Base-by-base conservation (phyloP, 179 eudicot species). In the Dionaea muscipula region DNA sequence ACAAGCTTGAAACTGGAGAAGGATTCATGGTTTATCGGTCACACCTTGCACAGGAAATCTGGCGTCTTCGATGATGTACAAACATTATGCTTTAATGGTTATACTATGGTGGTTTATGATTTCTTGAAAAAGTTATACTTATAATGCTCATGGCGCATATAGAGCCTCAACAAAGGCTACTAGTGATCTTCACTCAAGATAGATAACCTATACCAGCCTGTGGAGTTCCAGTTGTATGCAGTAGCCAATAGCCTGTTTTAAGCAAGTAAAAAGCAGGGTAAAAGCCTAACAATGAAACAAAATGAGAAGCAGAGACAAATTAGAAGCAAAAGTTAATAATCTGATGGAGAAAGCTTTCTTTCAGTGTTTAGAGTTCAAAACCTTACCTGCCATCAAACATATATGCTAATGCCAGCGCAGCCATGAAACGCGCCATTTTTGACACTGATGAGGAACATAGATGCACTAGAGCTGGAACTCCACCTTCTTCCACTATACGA, bases 381-480 rank as follows among this genome's bases (percentile, higher is more conserved):
- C 54, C n/a, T 56, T 52, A 91, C 96, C 99, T 91, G 55, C 96
- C 94, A 61, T 91, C 99, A 75, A 91, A 88, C 96, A 82, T 88
- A 70, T 91, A 91, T 26, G 96, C 84, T 60, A 91, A 76, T 23
- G 96, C 96, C 75, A 91, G 72, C 24, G 96, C 86, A 67, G 94
- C 83, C 99, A 91, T 91, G 79, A 91, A 91, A 49, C 96, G 83
- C 40, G 99, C 99, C 99, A 87, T 91, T 72, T 82, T 91, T 14
- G 96, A 88, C 59, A 72, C 77, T 19, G 99, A 87, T 27, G 86
- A 66, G 53, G 89, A 73, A 65, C 94, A 82, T 46, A 91, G 93
- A 75, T 79, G 83, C 56, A 79, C 86, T 57, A 91, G 86, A 53
- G 86, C 81, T 26, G 93, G 83, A 71, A 91, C 96, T 20, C 99